Base-by-base conservation (phyloP, 345 rosid genomes). In the Garcia nutans region DNA sequence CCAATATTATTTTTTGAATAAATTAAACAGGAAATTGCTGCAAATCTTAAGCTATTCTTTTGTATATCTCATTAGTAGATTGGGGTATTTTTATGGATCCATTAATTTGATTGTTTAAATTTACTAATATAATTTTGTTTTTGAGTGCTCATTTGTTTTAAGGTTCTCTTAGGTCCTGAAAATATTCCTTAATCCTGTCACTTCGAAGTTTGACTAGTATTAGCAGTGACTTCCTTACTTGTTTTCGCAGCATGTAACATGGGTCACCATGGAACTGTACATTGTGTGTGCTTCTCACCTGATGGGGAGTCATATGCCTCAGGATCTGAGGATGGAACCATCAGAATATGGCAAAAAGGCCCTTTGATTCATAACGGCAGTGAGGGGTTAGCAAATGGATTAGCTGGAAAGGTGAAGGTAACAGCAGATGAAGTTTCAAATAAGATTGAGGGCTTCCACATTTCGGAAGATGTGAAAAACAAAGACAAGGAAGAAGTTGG, bases 261-360 rank as follows among this genome's bases (percentile, higher is more conserved):
- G 83, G 99, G 99, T 72, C 99, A 96, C 80, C 99, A 93, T 24
- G 99, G 99, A 80, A 97, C 98, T 16, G 92, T 96, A 20, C 98
- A 96, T 52, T 96, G 97, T 11, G 87, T 92, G 54, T 90, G 97
- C 24, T 96, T 93, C 80, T 86, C 99, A 4, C 98, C 98, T 1
- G 97, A 93, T 31, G 99, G 98, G 65, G 97, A 90, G 77, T 93
- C 98, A 0, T 93, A 91, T 68, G 98, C 97, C 0, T 93, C 99
- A 0, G 99, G 99, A 78, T 96, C 99, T 0, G 99, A 96, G 87
- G 99, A 96, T 16, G 98, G 99, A 44, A 96, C 92, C 67, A 87
- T 86, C 74, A 83, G 90, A 77, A 89, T 87, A 82, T 90, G 88
- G 92, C 87, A 88, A 42, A 84, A 85, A 8, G 84, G 86, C 17